Evolutionary conservation across 225 moss, liverwort and hornwort species (phyloP).

Genomic region (Physcomitrium patens): DNA sequence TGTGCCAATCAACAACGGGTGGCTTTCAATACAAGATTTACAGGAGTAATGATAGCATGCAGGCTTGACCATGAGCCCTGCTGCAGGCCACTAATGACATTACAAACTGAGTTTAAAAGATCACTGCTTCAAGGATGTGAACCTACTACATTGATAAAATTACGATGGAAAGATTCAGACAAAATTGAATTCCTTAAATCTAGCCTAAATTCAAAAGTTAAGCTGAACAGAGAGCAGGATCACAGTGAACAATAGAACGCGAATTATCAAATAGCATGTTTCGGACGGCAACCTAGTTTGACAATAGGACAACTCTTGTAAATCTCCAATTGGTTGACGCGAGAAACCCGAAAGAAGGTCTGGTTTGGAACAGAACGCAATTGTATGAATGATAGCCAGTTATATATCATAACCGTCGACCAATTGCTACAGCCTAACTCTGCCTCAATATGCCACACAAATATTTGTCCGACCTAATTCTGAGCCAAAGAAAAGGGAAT

Average conservation of each 20-base stretch:
- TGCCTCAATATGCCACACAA: not conserved
- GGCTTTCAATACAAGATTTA: too few species aligned
- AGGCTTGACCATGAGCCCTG: not conserved
- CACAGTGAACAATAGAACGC: not conserved
- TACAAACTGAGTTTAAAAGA: not conserved
- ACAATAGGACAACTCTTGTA: not conserved
- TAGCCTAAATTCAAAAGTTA: not conserved
- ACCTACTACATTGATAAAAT: not conserved
- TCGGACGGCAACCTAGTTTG: not conserved
- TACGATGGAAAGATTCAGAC: constrained; percentile 3
- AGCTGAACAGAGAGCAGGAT: not conserved
- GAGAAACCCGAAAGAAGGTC: not conserved
- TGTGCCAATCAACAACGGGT: too few species aligned
- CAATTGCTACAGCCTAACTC: not conserved
- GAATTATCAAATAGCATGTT: not conserved
- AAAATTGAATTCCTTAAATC: not conserved
- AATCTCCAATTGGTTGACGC: not conserved
- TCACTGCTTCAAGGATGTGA: not conserved
- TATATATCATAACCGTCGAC: not conserved
- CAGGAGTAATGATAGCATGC: too few species aligned
- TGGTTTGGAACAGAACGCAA: not conserved
- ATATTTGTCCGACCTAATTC: not conserved
- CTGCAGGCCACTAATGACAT: not conserved
- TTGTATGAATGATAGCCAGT: not conserved
- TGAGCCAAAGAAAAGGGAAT: not conserved